Percentiles rank a stretch among this genome's conserved stretches.
Conservation (phyloP, 495 filamentous ascomycete genomes). For the Amniculicola lignicola region DNA sequence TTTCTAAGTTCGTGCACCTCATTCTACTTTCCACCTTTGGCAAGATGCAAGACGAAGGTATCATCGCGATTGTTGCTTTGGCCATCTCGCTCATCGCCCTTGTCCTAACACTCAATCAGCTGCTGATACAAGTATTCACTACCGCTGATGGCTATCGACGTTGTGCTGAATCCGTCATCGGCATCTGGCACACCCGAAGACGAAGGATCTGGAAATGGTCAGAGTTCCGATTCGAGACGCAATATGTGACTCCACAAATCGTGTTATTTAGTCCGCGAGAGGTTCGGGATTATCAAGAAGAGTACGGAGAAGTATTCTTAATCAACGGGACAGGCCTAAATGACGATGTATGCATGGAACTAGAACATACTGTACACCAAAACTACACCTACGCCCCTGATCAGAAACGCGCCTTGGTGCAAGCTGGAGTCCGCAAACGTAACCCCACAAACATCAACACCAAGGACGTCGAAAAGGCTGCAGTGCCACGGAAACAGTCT, state of each 20-base stretch:
- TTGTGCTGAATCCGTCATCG: slow-evolving; percentile 42
- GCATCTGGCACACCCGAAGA: slow-evolving; percentile 36
- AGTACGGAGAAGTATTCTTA: too few relatives aligned
- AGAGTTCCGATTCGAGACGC: slow-evolving; percentile 40
- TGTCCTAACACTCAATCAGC: slow-evolving; percentile 38
- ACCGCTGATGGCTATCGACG: slow-evolving; percentile 45
- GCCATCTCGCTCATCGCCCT: slow-evolving; percentile 42
- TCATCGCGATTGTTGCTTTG: slow-evolving; percentile 34
- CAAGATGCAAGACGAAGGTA: too few relatives aligned
- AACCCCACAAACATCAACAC: not conserved
- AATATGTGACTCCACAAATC: slow-evolving; percentile 33
- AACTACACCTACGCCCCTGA: not conserved
- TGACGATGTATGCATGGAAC: not conserved
- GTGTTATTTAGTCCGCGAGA: too few relatives aligned
- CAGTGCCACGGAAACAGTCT: too few relatives aligned
- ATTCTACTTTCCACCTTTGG: too few relatives aligned
- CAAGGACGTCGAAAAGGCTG: too few relatives aligned
- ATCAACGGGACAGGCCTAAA: not conserved
- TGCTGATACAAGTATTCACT: slow-evolving; percentile 42
- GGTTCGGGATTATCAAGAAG: not conserved
- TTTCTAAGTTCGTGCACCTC: too few relatives aligned
- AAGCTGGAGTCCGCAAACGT: not conserved
- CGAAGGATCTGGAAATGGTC: slow-evolving; percentile 32
- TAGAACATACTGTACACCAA: not conserved
- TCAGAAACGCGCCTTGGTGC: not conserved